phyloP scores from a whole-genome alignment of 257 asterid genomes.

The Lithospermum erythrorhizon region DNA sequence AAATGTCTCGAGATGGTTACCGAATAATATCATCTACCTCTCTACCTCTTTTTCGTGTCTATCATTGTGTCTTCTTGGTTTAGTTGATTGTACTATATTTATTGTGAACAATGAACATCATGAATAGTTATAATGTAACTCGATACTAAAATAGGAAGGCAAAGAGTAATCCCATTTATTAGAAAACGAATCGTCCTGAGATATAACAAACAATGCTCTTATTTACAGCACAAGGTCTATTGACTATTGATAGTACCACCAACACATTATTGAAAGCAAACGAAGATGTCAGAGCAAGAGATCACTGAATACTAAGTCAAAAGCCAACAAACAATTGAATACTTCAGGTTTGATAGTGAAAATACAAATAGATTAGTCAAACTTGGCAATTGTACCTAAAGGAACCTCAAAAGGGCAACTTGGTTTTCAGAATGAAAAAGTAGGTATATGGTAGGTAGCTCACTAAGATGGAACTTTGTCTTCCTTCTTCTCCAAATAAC shows the following conservation, averaged over 20 bases:
- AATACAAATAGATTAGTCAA: not conserved
- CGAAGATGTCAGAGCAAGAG: no score
- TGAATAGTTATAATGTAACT: no score
- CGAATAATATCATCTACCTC: no score
- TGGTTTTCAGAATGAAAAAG: not conserved
- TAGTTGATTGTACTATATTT: no score
- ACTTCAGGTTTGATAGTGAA: not conserved
- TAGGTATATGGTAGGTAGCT: not conserved
- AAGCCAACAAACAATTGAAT: not conserved
- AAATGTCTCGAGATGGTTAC: no score
- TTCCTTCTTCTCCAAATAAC: constrained; percentile 53
- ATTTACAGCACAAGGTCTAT: no score
- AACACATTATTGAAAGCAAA: not conserved
- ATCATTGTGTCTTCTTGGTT: no score
- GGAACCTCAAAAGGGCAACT: not conserved
- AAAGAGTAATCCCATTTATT: not conserved
- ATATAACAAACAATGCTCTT: no score
- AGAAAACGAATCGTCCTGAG: not conserved
- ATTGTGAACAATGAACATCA: no score
- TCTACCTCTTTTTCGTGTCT: no score
- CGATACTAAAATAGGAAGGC: no score
- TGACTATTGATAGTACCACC: not conserved
- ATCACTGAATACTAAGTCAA: not conserved
- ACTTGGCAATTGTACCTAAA: not conserved
- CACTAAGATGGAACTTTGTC: constrained; percentile 20